Percentiles rank a stretch among this genome's conserved stretches.
phyloP scores from a whole-genome alignment of 1,284 basidiomycete species.

The Ustilago shanxiensis region DNA sequence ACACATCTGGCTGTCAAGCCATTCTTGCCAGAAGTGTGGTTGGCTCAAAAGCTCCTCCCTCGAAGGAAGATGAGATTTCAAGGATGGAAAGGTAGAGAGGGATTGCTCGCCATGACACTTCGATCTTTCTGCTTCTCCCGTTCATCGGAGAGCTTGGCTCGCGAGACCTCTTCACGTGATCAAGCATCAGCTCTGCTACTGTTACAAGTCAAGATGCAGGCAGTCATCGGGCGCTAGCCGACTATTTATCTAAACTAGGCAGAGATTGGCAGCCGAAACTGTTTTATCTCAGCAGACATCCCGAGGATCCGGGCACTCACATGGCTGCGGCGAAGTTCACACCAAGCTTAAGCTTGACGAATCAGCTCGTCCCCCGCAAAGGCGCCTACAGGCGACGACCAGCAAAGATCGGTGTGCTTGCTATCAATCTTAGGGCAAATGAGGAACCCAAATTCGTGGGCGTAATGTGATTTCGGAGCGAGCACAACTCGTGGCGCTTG shows the following conservation, averaged over 20 bases:
- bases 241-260: conserved; percentile 1
- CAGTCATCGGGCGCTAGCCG: not conserved
- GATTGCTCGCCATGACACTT: conserved; percentile 15
- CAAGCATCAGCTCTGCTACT: not conserved
- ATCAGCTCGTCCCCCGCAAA: not conserved
- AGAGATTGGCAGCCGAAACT: conserved; percentile 2
- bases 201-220: not conserved
- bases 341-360: not conserved
- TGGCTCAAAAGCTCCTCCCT: not conserved
- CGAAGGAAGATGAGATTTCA: not conserved
- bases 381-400: too few relatives aligned
- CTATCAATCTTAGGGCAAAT: conserved; percentile 8
- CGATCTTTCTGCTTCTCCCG: not conserved
- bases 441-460: conserved; percentile 17
- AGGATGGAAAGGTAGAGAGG: not conserved
- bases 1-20: not conserved
- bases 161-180: too few relatives aligned
- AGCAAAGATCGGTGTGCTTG: conserved; percentile 5
- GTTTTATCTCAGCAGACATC: not conserved
- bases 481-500: not conserved
- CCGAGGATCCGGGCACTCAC: not conserved
- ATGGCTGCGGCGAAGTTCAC: conserved; percentile 8
- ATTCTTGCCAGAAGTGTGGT: not conserved
- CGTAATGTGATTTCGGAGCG: conserved; percentile 5
- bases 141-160: not conserved